Evolutionary conservation across 2,329 filamentous ascomycete genomes (phyloP), one percentile per base, ranked within the genome.

Genomic region (Claviceps maximensis): DNA sequence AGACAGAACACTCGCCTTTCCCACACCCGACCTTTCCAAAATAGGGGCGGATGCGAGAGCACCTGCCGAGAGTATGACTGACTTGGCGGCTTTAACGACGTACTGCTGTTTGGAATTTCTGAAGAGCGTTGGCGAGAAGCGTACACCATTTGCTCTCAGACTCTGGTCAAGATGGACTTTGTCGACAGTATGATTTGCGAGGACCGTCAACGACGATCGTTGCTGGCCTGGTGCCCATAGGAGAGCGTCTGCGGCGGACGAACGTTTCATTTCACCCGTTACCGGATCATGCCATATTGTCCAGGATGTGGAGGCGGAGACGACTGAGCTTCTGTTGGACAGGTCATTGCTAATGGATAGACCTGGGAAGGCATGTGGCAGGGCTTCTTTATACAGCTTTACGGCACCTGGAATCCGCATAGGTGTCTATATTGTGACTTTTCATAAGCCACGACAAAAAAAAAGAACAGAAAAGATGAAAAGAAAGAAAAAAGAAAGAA

Each of bases 1-100:
- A 15, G 67, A 53, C 6, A 83, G 68, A 54, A 80, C 72, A 0
- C 65, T 60, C 6, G 58, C 57, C 1, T 73, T 72, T 3, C 79
- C 79, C 33, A 82, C 69, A 46, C 79, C 79, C 21, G 71, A 76
- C 7, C 79, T 68, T 60, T 78, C 77, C 27, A 83, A 70, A 1
- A 82, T 63, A 49, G 56, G 53, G 6, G 55, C 27, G 21, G 50
- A 55, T 10, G 55, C 57, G 27, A 59, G 44, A 13, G 57, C 46
- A 9, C 58, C 58, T 3, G 58, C 55, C 2, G 58, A 53, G 42
- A 59, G 50, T 23, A 59, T 58, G 40, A 57, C 54, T 15, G 54
- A 52, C 25, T 51, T 52, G 10, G 19, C 40, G 2, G 56, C 52
- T 5, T 29, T 47, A n/a, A 53, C 56, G 40, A 7, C 9, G 29